Evolutionary conservation across 352 stramenopile genomes (phyloP), one percentile per base, ranked within the genome.

Genomic region (Pythium phragmiticola): DNA sequence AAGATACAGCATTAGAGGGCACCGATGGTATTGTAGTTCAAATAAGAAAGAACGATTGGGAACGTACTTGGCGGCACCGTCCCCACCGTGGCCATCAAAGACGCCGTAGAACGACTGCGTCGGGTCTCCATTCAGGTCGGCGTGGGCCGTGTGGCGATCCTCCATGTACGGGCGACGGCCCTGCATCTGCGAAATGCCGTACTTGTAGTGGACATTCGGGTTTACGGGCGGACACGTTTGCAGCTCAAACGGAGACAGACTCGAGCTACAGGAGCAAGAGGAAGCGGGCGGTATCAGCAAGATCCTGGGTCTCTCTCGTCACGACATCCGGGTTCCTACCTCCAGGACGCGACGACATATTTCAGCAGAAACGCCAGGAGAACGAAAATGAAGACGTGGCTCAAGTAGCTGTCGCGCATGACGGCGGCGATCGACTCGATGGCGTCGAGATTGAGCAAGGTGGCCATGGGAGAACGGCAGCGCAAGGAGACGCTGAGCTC

Each of bases 31-130:
- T 49, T 8, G 26, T 5, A 1, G 4, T 30, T 30, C 26, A 30
- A 30, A 30, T 5, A 30, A 3, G 2, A 30, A 30, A 5, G 26
- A 23, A 3, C 2, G n/a, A 23, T 13, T 49, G 42, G 42, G n/a
- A 5, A 73, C 88, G 57, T 74, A 98, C 86, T 98, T 86, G 63
- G 92, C 88, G 28, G 90, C 92, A 19, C 82, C 82, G 49, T 92
- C 81, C 37, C 93, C 93, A 49, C 92, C 92, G 70, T 98, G 93
- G 63, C 93, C 93, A 65, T 98, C 93, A 70, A 98, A 98, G 53
- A 98, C 81, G 41, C 86, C 92, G 64, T 97, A 98, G 49, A 98
- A 96, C 51, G 87, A 95, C 62, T 89, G 75, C 50, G 81, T 83
- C 5, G 80, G 55, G 70, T 96, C 84, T 28, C 84, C 87, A 33